These are phyloP conservation scores for Aspergillus felis DNA, from an alignment of 2,329 filamentous ascomycete genomes.

Conservation along the genomic window DNA sequence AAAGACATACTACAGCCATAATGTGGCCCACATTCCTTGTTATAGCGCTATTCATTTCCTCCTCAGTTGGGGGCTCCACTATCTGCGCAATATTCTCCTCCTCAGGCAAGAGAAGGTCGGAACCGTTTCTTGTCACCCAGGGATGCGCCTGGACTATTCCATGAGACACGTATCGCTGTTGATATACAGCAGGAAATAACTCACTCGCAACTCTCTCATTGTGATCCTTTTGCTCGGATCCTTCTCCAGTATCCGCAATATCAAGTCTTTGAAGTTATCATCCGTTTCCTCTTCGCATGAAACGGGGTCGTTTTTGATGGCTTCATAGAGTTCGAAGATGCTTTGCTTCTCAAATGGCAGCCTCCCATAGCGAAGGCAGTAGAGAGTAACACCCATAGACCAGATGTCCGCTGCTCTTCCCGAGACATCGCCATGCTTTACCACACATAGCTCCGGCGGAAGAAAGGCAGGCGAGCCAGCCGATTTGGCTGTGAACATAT, in stretches of 20 bases:
- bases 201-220: slow-evolving; percentile 76
- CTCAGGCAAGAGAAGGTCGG: slow-evolving; percentile 70
- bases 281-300: slow-evolving; percentile 62
- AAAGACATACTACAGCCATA: slow-evolving; percentile 64
- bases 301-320: slow-evolving; percentile 70
- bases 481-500: slow-evolving; percentile 90
- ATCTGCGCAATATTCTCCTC: slow-evolving; percentile 83
- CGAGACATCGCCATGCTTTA: slow-evolving; percentile 79
- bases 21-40: slow-evolving; percentile 85
- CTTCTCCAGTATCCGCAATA: slow-evolving; percentile 73
- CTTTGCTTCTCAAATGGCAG: slow-evolving; percentile 80
- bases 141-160: slow-evolving; percentile 65
- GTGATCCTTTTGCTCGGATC: slow-evolving; percentile 77
- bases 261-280: slow-evolving; percentile 68
- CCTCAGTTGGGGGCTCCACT: slow-evolving; percentile 78
- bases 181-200: slow-evolving; percentile 27
- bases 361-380: slow-evolving; percentile 82
- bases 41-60: slow-evolving; percentile 86
- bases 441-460: slow-evolving; percentile 85
- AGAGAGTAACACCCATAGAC: slow-evolving; percentile 96
- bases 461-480: slow-evolving; percentile 94
- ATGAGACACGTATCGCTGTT: slow-evolving; percentile 3
- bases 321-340: slow-evolving; percentile 82
- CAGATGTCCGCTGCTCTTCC: slow-evolving; percentile 92
- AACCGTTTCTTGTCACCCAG: slow-evolving; percentile 82